Percentiles rank a stretch among this genome's conserved stretches.
Evolutionary conservation across 352 stramenopile species (phyloP).

Genomic region (Globisporangium nodosum): DNA sequence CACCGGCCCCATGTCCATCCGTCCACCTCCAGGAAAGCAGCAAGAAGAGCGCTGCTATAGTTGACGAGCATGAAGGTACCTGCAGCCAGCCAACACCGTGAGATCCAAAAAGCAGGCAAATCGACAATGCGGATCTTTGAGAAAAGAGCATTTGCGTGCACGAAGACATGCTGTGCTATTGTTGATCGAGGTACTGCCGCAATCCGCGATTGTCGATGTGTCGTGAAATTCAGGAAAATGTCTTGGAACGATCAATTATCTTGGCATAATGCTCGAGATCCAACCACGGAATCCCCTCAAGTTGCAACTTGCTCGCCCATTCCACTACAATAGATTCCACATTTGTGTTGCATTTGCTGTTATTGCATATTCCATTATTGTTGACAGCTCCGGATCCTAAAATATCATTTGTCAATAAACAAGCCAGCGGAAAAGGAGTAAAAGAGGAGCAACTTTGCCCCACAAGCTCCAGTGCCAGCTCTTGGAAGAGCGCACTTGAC

Average conservation of each 20-base stretch:
- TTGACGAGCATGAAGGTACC: neutral
- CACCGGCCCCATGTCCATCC: no score
- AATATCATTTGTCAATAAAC: no score
- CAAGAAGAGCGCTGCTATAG: neutral
- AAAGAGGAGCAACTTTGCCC: no score
- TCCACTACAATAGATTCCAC: no score
- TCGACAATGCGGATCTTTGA: neutral
- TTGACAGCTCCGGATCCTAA: no score
- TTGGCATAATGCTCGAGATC: neutral
- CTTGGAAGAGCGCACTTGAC: no score
- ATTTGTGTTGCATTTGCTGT: no score
- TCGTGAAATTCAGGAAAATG: neutral
- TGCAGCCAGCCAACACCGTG: neutral
- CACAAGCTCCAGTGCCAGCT: no score
- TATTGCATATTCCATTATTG: no score
- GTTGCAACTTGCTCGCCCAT: no score
- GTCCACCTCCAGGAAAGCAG: no score
- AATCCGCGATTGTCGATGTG: neutral
- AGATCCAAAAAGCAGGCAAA: neutral
- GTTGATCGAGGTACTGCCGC: neutral
- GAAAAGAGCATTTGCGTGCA: neutral
- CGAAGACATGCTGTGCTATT: constrained; percentile 1
- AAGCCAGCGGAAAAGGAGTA: no score
- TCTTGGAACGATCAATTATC: neutral
- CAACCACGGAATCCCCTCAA: neutral